Evolutionary conservation across 225 moss, liverwort and hornwort genomes (phyloP).

Genomic region (Physcomitrellopsis africana): DNA sequence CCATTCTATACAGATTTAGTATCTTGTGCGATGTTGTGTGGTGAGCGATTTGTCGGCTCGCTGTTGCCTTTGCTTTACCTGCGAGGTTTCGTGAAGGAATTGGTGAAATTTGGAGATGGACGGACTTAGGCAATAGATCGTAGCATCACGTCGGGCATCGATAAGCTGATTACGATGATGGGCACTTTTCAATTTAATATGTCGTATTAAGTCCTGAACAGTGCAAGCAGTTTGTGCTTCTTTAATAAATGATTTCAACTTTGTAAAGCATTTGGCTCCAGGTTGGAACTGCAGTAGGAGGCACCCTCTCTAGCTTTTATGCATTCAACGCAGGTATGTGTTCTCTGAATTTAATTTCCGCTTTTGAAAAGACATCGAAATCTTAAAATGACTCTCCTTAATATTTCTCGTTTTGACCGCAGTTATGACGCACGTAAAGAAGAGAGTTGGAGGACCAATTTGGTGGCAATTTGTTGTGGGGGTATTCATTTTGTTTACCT

Average conservation of each 20-base stretch:
- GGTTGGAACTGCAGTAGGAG: conserved; percentile 96
- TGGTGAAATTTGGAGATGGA: conserved; percentile 20
- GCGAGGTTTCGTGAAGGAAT: neutral
- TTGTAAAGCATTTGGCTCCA: conserved; percentile 38
- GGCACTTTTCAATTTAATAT: neutral
- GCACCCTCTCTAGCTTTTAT: conserved; percentile 85
- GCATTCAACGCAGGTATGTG: conserved; percentile 80
- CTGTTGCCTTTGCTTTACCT: neutral
- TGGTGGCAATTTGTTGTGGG: conserved; percentile 95
- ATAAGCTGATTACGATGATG: neutral
- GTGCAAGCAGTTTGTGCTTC: neutral
- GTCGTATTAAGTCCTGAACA: neutral
- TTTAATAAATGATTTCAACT: neutral
- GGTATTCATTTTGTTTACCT: conserved; percentile 43
- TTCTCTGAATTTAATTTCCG: neutral
- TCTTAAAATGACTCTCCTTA: neutral
- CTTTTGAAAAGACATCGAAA: neutral
- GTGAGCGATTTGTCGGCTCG: neutral
- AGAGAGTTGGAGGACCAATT: conserved; percentile 82
- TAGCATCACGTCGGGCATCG: neutral
- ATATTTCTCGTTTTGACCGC: conserved; percentile 30
- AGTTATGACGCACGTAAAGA: conserved; percentile 98
- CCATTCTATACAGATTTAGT: neutral
- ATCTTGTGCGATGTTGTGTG: neutral
- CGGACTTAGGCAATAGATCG: neutral